Base-by-base conservation (phyloP, 2,329 filamentous ascomycete genomes). In the Scleromitrula shiraiana region DNA sequence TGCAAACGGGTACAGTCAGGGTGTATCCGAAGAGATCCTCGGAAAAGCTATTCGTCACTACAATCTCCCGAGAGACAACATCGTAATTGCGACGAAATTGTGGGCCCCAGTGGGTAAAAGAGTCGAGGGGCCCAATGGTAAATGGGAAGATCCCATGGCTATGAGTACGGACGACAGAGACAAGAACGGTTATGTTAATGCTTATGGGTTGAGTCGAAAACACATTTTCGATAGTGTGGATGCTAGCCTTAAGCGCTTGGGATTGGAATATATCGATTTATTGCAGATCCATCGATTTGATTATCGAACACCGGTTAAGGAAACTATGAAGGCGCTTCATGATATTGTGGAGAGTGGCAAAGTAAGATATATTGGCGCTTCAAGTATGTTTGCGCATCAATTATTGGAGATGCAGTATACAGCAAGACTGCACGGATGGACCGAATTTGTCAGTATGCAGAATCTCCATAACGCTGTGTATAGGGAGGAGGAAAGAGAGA, bases 31-130 rank as follows among this genome's bases (percentile, higher is more conserved):
- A 41, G 41, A 52, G 23, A 56, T 57, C 23, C 43, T 57, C 15
- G 55, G 54, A 22, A 82, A 81, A 62, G 82, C 82, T 2, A 67
- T 86, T 52, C 76, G 76, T 56, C 69, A 78, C 50, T 84, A 77
- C 69, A 68, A 72, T 32, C 83, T 85, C 53, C 80, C 80, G 0
- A 76, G 83, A 19, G 67, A 74, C 48, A 80, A 79, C 53, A 68
- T 86, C 37, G 75, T 85, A 19, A 77, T 86, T 58, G 64, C 85
- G 52, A 78, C 76, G n/a, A 85, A 85, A 65, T 75, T 76, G 59
- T 80, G 10, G 8, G 38, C 40, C 6, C 47, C 53, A 3, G 51
- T 57, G 3, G 53, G 51, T 1, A 41, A n/a, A n/a, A n/a, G n/a
- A n/a, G n/a, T n/a, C n/a, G n/a, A 52, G 10, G 41, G 40, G 7